Evolutionary conservation across 2,329 filamentous ascomycete species (phyloP).

Genomic region (Calonectria naviculata): DNA sequence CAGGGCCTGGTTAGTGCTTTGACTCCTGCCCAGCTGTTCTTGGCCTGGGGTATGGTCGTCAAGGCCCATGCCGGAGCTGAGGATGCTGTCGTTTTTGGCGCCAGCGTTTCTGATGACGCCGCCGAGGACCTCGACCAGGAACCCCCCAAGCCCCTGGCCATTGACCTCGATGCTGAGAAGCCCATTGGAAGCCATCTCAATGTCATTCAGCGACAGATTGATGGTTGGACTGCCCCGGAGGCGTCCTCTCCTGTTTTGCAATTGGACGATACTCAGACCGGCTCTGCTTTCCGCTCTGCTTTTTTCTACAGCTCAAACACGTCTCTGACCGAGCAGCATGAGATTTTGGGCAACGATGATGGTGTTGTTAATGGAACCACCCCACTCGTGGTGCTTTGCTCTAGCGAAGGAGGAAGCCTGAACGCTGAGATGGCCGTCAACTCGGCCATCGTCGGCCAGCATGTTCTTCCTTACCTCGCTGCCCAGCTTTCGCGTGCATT

Average conservation of each 20-base stretch:
- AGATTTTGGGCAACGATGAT: background rate
- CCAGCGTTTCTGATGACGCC: background rate
- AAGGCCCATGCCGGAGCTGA: background rate
- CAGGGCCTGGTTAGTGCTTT: background rate
- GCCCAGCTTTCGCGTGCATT: conserved; percentile 8
- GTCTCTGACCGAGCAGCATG: background rate
- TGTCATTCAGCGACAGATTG: background rate
- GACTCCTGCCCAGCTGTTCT: conserved; percentile 3
- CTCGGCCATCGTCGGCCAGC: conserved; percentile 9
- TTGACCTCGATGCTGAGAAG: background rate
- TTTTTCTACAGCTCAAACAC: background rate
- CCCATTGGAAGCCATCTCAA: background rate
- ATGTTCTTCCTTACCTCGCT: background rate
- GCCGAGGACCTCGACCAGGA: background rate
- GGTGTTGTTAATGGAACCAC: background rate
- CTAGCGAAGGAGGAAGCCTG: background rate
- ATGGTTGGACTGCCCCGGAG: background rate
- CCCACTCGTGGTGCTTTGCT: background rate
- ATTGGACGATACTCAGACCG: background rate
- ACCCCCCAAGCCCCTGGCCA: background rate
- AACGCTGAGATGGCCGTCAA: conserved; percentile 1
- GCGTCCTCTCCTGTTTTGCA: background rate
- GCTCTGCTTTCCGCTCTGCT: background rate
- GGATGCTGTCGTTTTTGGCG: background rate
- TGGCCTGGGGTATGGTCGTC: conserved; percentile 1